Base-by-base conservation (phyloP, 2,329 filamentous ascomycete genomes). In the Phyllosticta citribraziliensis region DNA sequence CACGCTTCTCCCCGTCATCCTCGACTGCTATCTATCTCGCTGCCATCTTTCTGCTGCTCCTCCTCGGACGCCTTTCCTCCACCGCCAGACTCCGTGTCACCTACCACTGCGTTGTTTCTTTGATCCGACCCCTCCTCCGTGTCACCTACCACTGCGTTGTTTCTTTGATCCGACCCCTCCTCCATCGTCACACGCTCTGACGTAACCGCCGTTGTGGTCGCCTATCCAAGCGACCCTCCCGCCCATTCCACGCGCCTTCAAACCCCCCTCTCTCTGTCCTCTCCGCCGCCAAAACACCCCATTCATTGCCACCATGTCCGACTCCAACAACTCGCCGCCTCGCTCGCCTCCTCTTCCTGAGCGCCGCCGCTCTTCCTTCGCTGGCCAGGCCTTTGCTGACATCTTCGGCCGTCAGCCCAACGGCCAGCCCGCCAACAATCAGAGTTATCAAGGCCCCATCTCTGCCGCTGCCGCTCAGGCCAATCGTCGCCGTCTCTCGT, bases 391-490 rank as follows among this genome's bases (percentile, higher is more conserved):
- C 3, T 78, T 80, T 65, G 76, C 77, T 57, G 77, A 78, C 67
- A 70, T 80, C 55, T 80, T 80, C 65, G 75, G 71, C 52, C 71
- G 73, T 58, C 68, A 68, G 63, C 63, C 65, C 59, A 68, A 69
- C 61, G 67, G 67, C 67, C 65, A 52, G 50, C 57, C 35, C 27
- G 51, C 62, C 50, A 66, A 64, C 52, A 50, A 55, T 33, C 60
- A 54, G 51, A 67, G 55, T 63, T 72, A 74, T 63, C 71, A 74
- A 20, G 78, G 78, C 50, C 76, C 78, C 59, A 80, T 80, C 66
- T 76, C 76, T 51, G 73, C 73, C 33, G 78, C 78, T 33, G 78
- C 78, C 50, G 77, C 75, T 63, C 76, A 80, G 65, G 78, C 78
- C 58, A 77, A 79, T 65, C 75, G 76, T 58, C 73, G 78, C 62